These are phyloP conservation scores for Exophiala spinifera DNA, from an alignment of 2,329 filamentous ascomycete species.

Conservation along the genomic window DNA sequence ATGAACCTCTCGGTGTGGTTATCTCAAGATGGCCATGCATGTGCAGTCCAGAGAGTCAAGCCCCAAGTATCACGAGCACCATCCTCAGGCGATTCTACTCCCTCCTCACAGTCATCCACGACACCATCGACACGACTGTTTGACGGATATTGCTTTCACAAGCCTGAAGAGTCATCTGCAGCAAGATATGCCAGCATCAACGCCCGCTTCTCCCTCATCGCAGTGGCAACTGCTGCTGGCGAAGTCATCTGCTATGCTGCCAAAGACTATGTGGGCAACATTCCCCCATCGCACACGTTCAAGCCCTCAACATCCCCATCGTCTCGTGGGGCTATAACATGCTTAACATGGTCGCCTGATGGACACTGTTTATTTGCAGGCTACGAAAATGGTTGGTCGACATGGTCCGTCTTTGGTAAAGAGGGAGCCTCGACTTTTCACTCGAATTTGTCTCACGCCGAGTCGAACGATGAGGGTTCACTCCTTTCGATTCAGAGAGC, in stretches of 20 bases:
- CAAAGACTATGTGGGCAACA: slow-evolving; percentile 88
- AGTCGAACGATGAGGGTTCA: slow-evolving; percentile 75
- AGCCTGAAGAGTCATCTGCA: slow-evolving; percentile 58
- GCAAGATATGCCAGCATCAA: slow-evolving; percentile 82
- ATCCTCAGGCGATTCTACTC: slow-evolving; percentile 39
- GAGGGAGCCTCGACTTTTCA: slow-evolving; percentile 79
- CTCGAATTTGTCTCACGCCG: slow-evolving; percentile 61
- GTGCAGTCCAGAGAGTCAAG: slow-evolving; percentile 74
- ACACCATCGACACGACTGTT: slow-evolving; percentile 64
- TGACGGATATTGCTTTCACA: slow-evolving; percentile 86
- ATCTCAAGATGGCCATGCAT: slow-evolving; percentile 80
- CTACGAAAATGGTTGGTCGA: slow-evolving; percentile 88
- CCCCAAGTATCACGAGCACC: slow-evolving; percentile 37
- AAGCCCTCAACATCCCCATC: slow-evolving; percentile 64
- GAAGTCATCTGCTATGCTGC: slow-evolving; percentile 86
- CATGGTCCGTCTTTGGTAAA: slow-evolving; percentile 97
- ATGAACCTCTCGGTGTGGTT: slow-evolving; percentile 97
- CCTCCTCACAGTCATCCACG: slow-evolving; percentile 31
- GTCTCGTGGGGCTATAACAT: slow-evolving; percentile 68
- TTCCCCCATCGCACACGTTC: slow-evolving; percentile 79
- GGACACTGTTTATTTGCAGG: slow-evolving; percentile 95
- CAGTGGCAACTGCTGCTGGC: slow-evolving; percentile 77
- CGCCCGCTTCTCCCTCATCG: slow-evolving; percentile 88
- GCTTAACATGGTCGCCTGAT: slow-evolving; percentile 84
- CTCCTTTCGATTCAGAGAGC: slow-evolving; percentile 73